phyloP scores from a whole-genome alignment of 108 stramenopile genomes.

The Discostella pseudostelligera region DNA sequence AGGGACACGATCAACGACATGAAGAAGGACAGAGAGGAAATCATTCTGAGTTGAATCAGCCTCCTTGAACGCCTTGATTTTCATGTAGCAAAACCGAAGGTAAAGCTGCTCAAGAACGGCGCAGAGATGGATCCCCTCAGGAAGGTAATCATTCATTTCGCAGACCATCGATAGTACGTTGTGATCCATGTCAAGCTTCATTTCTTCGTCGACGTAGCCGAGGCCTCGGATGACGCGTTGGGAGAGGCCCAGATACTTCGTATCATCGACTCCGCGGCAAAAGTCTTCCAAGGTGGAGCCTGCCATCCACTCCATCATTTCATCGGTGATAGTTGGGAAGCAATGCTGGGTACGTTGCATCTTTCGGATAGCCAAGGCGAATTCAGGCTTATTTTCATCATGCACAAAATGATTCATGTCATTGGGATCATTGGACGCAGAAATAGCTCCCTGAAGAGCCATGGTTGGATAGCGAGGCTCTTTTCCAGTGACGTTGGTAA shows the following conservation, averaged over 20 bases:
- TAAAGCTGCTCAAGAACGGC: slow-evolving; percentile 77
- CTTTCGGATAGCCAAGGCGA: slow-evolving; percentile 70
- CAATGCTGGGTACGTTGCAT: slow-evolving; percentile 74
- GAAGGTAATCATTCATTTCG: slow-evolving; percentile 83
- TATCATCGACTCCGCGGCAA: slow-evolving; percentile 57
- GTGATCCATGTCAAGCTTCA: slow-evolving; percentile 85
- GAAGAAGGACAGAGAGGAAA: slow-evolving; percentile 81
- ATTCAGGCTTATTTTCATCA: slow-evolving; percentile 54
- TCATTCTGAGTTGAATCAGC: slow-evolving; percentile 86
- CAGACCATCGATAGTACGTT: slow-evolving; percentile 82
- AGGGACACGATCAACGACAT: slow-evolving; percentile 82
- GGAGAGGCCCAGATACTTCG: slow-evolving; percentile 74
- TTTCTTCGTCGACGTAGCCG: slow-evolving; percentile 73
- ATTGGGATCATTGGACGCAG: slow-evolving; percentile 81
- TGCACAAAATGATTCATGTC: slow-evolving; percentile 75
- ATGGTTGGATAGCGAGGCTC: slow-evolving; percentile 95
- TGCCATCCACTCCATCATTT: slow-evolving; percentile 84
- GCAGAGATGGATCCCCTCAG: slow-evolving; percentile 75
- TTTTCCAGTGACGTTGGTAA: slow-evolving; percentile 93
- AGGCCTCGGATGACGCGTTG: slow-evolving; percentile 66
- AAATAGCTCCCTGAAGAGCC: slow-evolving; percentile 86
- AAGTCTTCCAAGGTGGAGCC: slow-evolving; percentile 81
- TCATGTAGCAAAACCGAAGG: slow-evolving; percentile 83
- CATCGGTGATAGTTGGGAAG: slow-evolving; percentile 79
- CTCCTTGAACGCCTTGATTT: slow-evolving; percentile 82